phyloP scores from a whole-genome alignment of 768 basidiomycete species.

The Kwoniella dendrophila region DNA sequence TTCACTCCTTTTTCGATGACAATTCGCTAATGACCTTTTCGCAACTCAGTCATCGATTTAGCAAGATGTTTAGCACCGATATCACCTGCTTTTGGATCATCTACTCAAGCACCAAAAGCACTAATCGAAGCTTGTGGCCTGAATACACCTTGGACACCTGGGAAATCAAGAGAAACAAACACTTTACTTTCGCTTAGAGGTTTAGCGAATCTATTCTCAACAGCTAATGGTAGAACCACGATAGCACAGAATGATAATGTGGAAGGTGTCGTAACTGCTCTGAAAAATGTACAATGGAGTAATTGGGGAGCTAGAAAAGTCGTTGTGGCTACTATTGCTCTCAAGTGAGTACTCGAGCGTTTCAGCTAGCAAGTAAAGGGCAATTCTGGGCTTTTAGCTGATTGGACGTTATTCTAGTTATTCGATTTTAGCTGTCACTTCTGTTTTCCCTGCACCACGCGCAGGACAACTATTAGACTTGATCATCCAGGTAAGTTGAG shows the following conservation, averaged over 20 bases:
- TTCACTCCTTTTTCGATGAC: not conserved
- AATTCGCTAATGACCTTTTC: no score
- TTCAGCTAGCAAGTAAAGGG: not conserved
- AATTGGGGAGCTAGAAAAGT: conserved; percentile 73
- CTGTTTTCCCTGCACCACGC: conserved; percentile 25
- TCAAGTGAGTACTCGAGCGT: conserved; percentile 71
- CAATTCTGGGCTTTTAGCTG: not conserved
- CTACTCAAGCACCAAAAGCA: conserved; percentile 63
- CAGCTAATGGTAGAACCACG: conserved; percentile 39
- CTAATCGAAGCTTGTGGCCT: conserved; percentile 73
- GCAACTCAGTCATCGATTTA: conserved; percentile 74
- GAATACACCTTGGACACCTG: conserved; percentile 62
- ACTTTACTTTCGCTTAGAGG: conserved; percentile 75
- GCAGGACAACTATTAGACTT: conserved; percentile 33
- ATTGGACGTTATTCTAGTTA: conserved; percentile 39
- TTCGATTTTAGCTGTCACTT: conserved; percentile 47
- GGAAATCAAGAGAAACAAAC: conserved; percentile 81
- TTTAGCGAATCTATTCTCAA: conserved; percentile 74
- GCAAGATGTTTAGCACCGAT: conserved; percentile 72
- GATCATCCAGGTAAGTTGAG: conserved; percentile 42
- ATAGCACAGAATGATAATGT: conserved; percentile 33
- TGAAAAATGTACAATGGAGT: conserved; percentile 62
- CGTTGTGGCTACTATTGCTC: conserved; percentile 75
- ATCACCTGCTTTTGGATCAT: conserved; percentile 61
- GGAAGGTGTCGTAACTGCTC: conserved; percentile 54